Evolutionary conservation across 257 asterid species (phyloP), one percentile per base, ranked within the genome.

Genomic region (Rehmannia glutinosa): DNA sequence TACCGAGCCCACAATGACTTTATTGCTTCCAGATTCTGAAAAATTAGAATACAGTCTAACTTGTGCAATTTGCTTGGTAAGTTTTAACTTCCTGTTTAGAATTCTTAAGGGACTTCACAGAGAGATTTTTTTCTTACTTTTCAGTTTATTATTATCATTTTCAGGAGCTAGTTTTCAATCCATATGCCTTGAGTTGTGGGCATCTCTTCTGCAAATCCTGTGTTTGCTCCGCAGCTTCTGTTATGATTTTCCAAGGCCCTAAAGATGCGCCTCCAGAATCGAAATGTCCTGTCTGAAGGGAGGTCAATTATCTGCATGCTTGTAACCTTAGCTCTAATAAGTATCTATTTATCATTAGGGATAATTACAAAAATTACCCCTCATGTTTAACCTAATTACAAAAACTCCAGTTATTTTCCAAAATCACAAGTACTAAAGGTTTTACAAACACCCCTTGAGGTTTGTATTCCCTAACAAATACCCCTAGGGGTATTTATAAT

Each of bases 61-160:
- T 64, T 92, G 98, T 75, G 82, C 98, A 36, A 81, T 92, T 74
- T 92, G 96, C 82, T 73, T 89, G 96, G 98, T 87, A 78, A 76
- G 82, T 12, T 1, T 66, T 49, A 24, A 64, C 55, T 59, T 24
- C 52, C 24, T 41, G 7, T 51, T 30, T 47, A 10, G 23, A 57
- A 30, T 64, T 33, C 39, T 20, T 20, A 35, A 32, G 13, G 39
- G 39, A 50, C 42, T n/a, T n/a, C n/a, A 10, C 6, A 30, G 16
- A 27, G 9, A 25, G 30, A 11, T 20, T n/a, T 12, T 35, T 46
- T 27, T 11, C 13, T 20, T 16, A 17, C 1, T 6, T 7, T 45
- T 61, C 7, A 51, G 42, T 20, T 8, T 24, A 25, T 23, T 11
- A 50, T 19, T 12, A 8, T 42, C 8, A 2, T 10, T 32, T 62